Evolutionary conservation across 2,329 filamentous ascomycete genomes (phyloP).

Genomic region (Exophiala spinifera): DNA sequence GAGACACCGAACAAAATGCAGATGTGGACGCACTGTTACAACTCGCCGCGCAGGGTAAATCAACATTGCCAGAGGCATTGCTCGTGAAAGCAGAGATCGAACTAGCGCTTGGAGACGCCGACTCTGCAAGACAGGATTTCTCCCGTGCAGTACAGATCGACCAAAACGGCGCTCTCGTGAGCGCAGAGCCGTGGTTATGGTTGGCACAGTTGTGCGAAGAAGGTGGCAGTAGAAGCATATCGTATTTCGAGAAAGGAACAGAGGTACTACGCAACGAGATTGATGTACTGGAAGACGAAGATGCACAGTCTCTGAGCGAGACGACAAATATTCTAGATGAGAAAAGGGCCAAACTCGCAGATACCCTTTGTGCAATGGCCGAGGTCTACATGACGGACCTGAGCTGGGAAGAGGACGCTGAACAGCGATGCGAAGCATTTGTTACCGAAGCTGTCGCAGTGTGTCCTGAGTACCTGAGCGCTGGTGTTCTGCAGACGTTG

Average conservation of each 20-base stretch:
- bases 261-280: constrained; percentile 61
- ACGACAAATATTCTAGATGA: constrained; percentile 23
- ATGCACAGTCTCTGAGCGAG: constrained; percentile 33
- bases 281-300: constrained; percentile 29
- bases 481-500: constrained; percentile 92
- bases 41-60: constrained; percentile 25
- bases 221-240: constrained; percentile 58
- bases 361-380: constrained; percentile 87
- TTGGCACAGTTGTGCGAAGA: constrained; percentile 78
- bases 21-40: constrained; percentile 26
- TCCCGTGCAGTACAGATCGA: constrained; percentile 71
- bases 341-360: constrained; percentile 77
- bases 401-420: constrained; percentile 84
- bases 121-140: constrained; percentile 70
- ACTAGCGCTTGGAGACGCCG: constrained; percentile 77
- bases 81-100: constrained; percentile 78
- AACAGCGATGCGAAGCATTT: constrained; percentile 79
- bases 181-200: constrained; percentile 68
- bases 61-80: constrained; percentile 52
- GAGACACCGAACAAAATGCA: constrained; percentile 16
- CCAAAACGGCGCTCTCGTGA: constrained; percentile 66
- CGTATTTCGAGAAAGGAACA: constrained; percentile 64
- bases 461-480: constrained; percentile 62
- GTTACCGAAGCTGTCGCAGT: constrained; percentile 87
- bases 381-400: constrained; percentile 99